These are phyloP conservation scores for Biscogniauxia marginata DNA, from an alignment of 2,329 filamentous ascomycete genomes.

Conservation along the genomic window DNA sequence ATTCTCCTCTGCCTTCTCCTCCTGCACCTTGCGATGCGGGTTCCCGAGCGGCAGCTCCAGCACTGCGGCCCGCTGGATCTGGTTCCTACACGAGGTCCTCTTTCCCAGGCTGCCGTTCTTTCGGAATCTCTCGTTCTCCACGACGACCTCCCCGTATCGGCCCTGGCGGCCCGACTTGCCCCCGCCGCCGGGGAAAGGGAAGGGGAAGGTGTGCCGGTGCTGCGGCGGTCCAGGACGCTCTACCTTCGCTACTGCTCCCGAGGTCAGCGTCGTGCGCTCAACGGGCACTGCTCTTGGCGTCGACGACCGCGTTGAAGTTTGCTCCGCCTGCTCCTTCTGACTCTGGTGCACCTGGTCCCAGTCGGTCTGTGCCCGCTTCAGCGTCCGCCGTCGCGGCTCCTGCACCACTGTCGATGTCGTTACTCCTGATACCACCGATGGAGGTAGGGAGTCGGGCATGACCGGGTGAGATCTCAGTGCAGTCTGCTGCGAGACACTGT, in stretches of 20 bases:
- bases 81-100: neutral
- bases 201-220: neutral
- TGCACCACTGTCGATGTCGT: neutral
- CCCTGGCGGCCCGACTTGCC: neutral
- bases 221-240: neutral
- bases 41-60: neutral
- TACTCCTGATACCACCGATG: neutral
- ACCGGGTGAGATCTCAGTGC: slow-evolving; percentile 38
- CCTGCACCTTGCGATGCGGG: neutral
- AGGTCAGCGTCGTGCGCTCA: neutral
- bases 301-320: neutral
- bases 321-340: neutral
- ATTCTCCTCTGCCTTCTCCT: too few species aligned
- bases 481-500: slow-evolving; percentile 41
- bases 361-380: neutral
- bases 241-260: neutral
- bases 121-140: neutral
- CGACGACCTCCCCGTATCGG: neutral
- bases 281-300: neutral
- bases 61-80: neutral
- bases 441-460: neutral
- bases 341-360: neutral
- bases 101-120: neutral
- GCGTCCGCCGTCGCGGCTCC: neutral
- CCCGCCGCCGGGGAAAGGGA: neutral